A percentile compares a stretch with the other conserved stretches of the same genome.
Conservation (phyloP, 2,329 filamentous ascomycete species). For the Macrophomina pseudophaseolina region DNA sequence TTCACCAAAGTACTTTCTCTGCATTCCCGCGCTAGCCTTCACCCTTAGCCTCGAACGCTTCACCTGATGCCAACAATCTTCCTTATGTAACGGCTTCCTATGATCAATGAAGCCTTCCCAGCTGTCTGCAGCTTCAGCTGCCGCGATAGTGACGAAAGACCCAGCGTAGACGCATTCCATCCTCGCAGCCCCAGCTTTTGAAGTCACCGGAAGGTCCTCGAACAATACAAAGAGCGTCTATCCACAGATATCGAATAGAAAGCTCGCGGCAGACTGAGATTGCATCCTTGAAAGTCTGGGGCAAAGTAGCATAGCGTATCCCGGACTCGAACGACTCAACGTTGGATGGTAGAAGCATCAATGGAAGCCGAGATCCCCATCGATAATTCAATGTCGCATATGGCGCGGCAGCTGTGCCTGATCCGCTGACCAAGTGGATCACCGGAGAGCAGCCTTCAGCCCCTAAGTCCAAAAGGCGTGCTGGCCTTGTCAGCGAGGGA, state of each 20-base stretch:
- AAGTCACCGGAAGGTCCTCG: not conserved
- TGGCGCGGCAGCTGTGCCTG: not conserved
- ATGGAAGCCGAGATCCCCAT: not conserved
- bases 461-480: not conserved
- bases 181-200: not conserved
- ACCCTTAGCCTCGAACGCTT: not conserved
- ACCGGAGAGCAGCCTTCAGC: not conserved
- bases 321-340: not conserved
- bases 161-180: not conserved
- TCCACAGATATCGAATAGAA: conserved; percentile 1
- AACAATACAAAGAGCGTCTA: conserved; percentile 1
- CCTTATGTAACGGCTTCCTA: not conserved
- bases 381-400: conserved; percentile 8
- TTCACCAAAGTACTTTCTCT: not conserved
- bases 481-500: not conserved
- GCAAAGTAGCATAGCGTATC: not conserved
- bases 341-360: not conserved
- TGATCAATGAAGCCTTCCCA: not conserved
- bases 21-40: not conserved
- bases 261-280: not conserved
- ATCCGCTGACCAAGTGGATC: not conserved
- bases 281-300: not conserved
- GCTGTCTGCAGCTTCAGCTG: not conserved
- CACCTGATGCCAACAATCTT: not conserved
- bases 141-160: not conserved